These are phyloP conservation scores for Rhypophila decipiens DNA, from an alignment of 495 filamentous ascomycete genomes.

Conservation along the genomic window DNA sequence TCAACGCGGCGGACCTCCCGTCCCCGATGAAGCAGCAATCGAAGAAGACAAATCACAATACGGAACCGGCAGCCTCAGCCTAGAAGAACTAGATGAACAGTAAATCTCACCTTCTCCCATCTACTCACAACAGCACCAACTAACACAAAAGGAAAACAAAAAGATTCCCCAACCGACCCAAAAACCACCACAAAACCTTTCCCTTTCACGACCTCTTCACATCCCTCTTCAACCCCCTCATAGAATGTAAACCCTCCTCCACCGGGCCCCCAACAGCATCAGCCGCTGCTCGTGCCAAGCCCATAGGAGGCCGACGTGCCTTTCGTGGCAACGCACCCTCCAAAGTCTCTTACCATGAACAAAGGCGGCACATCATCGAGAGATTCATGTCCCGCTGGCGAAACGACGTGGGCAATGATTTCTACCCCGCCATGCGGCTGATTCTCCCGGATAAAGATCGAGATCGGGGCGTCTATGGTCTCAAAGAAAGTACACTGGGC, in stretches of 20 bases:
- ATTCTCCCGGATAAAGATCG: slow-evolving; percentile 93
- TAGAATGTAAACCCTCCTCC: slow-evolving; percentile 73
- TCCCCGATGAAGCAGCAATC: slow-evolving; percentile 48
- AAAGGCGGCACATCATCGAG: slow-evolving; percentile 78
- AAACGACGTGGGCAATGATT: slow-evolving; percentile 78
- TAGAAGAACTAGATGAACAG: slow-evolving; percentile 60
- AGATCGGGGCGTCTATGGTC: slow-evolving; percentile 86
- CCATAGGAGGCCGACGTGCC: slow-evolving; percentile 13
- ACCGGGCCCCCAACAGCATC: slow-evolving; percentile 30
- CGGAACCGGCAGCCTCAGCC: slow-evolving; percentile 32
- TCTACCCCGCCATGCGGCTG: slow-evolving; percentile 87
- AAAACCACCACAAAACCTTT: slow-evolving; percentile 69
- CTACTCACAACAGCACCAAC: not conserved
- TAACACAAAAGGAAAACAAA: not conserved
- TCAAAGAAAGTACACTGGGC: slow-evolving; percentile 88
- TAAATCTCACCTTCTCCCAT: slow-evolving; percentile 20
- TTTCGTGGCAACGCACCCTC: slow-evolving; percentile 50
- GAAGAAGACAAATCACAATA: slow-evolving; percentile 48
- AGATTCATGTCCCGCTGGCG: slow-evolving; percentile 87
- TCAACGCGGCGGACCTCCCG: slow-evolving; percentile 15
- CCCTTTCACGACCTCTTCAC: slow-evolving; percentile 77
- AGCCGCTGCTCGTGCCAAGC: not conserved
- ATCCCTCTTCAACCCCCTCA: slow-evolving; percentile 80
- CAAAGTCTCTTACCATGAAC: slow-evolving; percentile 70
- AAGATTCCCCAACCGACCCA: slow-evolving; percentile 79